A percentile compares a stretch with the other conserved stretches of the same genome.
These are phyloP conservation scores for Tetradesmus obliquus DNA, from an alignment of 139 green algal genomes.

Conservation along the genomic window DNA sequence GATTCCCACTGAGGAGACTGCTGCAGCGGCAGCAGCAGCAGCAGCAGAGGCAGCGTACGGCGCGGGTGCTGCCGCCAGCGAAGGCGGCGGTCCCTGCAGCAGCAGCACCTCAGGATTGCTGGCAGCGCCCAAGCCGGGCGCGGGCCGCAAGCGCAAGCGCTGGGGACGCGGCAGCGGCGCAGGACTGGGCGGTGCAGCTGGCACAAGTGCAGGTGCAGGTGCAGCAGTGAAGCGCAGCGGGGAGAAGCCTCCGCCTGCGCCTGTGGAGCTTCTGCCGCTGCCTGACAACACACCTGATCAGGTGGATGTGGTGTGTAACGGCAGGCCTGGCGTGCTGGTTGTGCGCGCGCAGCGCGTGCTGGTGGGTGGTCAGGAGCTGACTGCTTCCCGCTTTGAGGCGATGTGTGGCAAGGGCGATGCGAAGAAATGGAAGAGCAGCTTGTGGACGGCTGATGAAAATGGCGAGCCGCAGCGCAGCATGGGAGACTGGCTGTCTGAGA, in stretches of 20 bases:
- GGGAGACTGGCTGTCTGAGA: constrained; percentile 74
- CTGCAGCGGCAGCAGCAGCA: constrained; percentile 5
- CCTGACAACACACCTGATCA: constrained; percentile 68
- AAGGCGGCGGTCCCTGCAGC: constrained; percentile 1
- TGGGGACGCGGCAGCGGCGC: constrained; percentile 6
- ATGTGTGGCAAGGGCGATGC: constrained; percentile 82
- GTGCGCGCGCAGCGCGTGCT: constrained; percentile 77
- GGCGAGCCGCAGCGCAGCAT: constrained; percentile 55
- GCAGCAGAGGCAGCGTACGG: neutral
- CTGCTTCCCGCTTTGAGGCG: constrained; percentile 78
- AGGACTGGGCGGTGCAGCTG: neutral
- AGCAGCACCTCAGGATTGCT: neutral
- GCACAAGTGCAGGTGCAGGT: neutral
- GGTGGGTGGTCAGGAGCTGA: constrained; percentile 64
- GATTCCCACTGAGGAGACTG: constrained; percentile 52
- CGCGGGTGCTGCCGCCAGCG: neutral
- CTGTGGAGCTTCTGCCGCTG: constrained; percentile 75
- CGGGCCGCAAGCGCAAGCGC: constrained; percentile 17
- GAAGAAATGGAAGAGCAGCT: constrained; percentile 92
- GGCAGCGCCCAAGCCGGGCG: neutral
- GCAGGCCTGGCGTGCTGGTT: constrained; percentile 56
- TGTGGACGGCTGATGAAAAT: constrained; percentile 58
- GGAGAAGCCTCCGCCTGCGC: constrained; percentile 33
- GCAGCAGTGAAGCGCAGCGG: neutral
- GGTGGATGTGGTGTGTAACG: constrained; percentile 75